Evolutionary conservation across 2,329 filamentous ascomycete species (phyloP).

Genomic region (Colletotrichum orbiculare): DNA sequence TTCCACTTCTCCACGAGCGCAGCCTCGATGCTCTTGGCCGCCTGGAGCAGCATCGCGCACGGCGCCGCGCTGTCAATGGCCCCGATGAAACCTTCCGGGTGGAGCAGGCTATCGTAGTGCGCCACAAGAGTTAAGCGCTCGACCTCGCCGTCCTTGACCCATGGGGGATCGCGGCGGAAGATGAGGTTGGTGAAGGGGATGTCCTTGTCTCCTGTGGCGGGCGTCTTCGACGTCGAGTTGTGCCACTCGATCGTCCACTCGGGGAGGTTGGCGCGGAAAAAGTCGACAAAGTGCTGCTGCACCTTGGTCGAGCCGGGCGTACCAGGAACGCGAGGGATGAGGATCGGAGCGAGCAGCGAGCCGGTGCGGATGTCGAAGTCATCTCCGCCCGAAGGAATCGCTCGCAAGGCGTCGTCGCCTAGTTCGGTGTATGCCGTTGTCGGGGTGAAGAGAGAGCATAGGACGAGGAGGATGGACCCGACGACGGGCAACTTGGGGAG

Average conservation of each 20-base stretch:
- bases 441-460: conserved; percentile 40
- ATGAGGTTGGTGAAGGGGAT: conserved; percentile 91
- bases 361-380: conserved; percentile 85
- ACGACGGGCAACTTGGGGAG: conserved; percentile 35
- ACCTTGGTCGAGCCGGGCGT: conserved; percentile 79
- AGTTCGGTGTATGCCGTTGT: conserved; percentile 62
- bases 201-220: conserved; percentile 74
- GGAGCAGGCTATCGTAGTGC: conserved; percentile 90
- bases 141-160: conserved; percentile 78
- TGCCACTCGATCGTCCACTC: conserved; percentile 85
- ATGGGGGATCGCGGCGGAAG: conserved; percentile 88
- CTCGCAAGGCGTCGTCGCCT: conserved; percentile 78
- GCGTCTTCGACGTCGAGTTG: conserved; percentile 89
- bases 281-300: conserved; percentile 84
- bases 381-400: conserved; percentile 75
- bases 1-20: conserved; percentile 87
- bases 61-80: conserved; percentile 94
- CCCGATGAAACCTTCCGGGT: conserved; percentile 88
- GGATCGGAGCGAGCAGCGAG: conserved; percentile 83
- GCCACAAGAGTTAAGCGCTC: conserved; percentile 87
- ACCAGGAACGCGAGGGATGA: conserved; percentile 89
- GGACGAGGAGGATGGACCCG: conserved; percentile 35
- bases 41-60: conserved; percentile 92
- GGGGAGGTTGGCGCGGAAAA: conserved; percentile 80
- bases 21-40: conserved; percentile 81